Evolutionary conservation across 805 yeast genomes (phyloP).

Genomic region (Naumovozyma castellii): DNA sequence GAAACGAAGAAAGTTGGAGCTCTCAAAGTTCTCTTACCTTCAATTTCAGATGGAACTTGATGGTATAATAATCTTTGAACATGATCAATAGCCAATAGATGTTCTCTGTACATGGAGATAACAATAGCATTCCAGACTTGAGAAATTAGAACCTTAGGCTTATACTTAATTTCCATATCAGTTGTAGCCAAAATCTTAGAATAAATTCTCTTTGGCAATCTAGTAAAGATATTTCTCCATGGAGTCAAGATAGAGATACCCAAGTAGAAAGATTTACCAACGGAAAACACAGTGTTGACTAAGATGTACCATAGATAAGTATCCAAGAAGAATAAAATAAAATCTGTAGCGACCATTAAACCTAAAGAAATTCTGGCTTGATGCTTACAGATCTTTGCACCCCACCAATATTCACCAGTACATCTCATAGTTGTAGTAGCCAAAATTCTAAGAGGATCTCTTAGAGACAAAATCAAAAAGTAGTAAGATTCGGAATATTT

Average conservation of each 20-base stretch:
- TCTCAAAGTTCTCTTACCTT: conserved; percentile 95
- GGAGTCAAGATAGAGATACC: conserved; percentile 99
- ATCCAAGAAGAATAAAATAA: conserved; percentile 95
- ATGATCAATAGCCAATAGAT: conserved; percentile 93
- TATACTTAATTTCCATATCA: conserved; percentile 98
- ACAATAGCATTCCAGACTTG: conserved; percentile 99
- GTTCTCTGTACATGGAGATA: conserved; percentile 99
- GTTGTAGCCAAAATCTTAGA: conserved; percentile 96
- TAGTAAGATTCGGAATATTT: conserved; percentile 85
- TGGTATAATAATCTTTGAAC: conserved; percentile 95
- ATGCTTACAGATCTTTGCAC: conserved; percentile 62
- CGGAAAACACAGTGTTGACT: conserved; percentile 88
- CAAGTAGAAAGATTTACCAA: conserved; percentile 94
- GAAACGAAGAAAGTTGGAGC: conserved; percentile 98
- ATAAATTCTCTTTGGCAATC: conserved; percentile 97
- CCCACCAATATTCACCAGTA: conserved; percentile 87
- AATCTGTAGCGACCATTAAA: conserved; percentile 85
- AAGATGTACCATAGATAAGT: conserved; percentile 98
- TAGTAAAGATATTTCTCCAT: conserved; percentile 97
- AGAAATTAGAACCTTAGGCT: conserved; percentile 94
- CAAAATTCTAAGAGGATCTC: conserved; percentile 90
- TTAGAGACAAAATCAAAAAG: conserved; percentile 78
- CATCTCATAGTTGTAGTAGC: conserved; percentile 86
- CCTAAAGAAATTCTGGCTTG: conserved; percentile 88
- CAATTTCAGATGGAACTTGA: conserved; percentile 96